Base-by-base conservation (phyloP, 768 basidiomycete species). In the Phaffia tasmanica region DNA sequence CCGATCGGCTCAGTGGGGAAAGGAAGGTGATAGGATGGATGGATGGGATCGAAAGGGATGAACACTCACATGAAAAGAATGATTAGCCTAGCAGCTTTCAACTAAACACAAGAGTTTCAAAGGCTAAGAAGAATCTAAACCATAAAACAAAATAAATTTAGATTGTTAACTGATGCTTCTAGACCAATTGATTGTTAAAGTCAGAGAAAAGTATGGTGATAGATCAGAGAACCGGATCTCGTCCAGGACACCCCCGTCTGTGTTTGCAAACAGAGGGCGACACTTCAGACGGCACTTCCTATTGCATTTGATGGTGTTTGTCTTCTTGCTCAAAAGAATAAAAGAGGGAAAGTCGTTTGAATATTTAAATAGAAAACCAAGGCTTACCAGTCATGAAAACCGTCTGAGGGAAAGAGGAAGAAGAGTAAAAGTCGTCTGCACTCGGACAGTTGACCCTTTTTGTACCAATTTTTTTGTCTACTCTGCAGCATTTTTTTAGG, bases 211-310 rank as follows among this genome's bases (percentile, higher is more conserved):
- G 46, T 27, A 14, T 48, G 9, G 60, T 15, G 29, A 32, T 2
- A 15, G 59, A 51, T 50, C 8, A 53, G 29, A 47, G 42, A 25
- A 47, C 42, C 30, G 18, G 59, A 49, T 61, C 50, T 61, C 59
- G 46, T 61, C 59, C 47, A 23, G 59, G 30, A 27, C 29, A 27
- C 48, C 50, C 35, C 50, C 32, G 23, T 29, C 49, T 29, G 42
- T 47, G 23, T 25, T 62, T 29, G 48, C 18, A 27, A 53, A 51
- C 49, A 25, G 27, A 53, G 49, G 35, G 25, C 48, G 49, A 42
- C 35, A 42, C 35, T 42, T 62, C 62, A 51, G 48, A 62, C 62
- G 35, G 49, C 50, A 25, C 49, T 53, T 53, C 48, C 62, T 62
- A 50, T 50, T 29, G 35, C 35, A 23, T 25, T 50, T 62, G 49